These are phyloP conservation scores for Maudiozyma serrabonitensis DNA, from an alignment of 805 yeast genomes.

Conservation along the genomic window DNA sequence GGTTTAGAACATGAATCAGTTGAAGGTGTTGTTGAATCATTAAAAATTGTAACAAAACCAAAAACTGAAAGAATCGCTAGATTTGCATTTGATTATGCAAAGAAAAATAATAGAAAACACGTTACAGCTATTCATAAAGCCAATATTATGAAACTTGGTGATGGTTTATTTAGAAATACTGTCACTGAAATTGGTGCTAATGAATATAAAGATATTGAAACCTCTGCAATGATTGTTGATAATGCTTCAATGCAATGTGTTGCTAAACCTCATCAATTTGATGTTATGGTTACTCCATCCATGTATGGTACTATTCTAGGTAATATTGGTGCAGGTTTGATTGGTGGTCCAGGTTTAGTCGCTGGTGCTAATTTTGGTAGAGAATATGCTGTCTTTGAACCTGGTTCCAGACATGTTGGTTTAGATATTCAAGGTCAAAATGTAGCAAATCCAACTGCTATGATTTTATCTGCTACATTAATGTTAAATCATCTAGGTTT, in stretches of 20 bases:
- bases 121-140: conserved; percentile 99
- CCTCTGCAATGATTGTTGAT: conserved; percentile 92
- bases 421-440: conserved; percentile 89
- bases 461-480: conserved; percentile 85
- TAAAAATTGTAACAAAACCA: conserved; percentile 87
- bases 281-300: conserved; percentile 95
- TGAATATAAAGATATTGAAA: conserved; percentile 75
- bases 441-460: conserved; percentile 96
- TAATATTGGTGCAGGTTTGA: conserved; percentile 89
- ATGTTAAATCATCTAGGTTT: conserved; percentile 93
- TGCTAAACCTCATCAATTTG: conserved; percentile 95
- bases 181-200: conserved; percentile 77
- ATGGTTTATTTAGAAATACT: conserved; percentile 93
- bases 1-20: conserved; percentile 96
- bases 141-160: conserved; percentile 97
- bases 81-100: conserved; percentile 93
- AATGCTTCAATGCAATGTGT: conserved; percentile 99
- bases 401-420: conserved; percentile 99
- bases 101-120: conserved; percentile 79
- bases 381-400: conserved; percentile 96
- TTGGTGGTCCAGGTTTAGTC: conserved; percentile 97
- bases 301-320: conserved; percentile 95
- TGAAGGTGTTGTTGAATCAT: conserved; percentile 95
- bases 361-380: conserved; percentile 99
- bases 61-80: conserved; percentile 96